Percentiles rank a stretch among this genome's conserved stretches.
Evolutionary conservation across 202 grass and related monocot species (phyloP).

Genomic region (Eragrostis tef): DNA sequence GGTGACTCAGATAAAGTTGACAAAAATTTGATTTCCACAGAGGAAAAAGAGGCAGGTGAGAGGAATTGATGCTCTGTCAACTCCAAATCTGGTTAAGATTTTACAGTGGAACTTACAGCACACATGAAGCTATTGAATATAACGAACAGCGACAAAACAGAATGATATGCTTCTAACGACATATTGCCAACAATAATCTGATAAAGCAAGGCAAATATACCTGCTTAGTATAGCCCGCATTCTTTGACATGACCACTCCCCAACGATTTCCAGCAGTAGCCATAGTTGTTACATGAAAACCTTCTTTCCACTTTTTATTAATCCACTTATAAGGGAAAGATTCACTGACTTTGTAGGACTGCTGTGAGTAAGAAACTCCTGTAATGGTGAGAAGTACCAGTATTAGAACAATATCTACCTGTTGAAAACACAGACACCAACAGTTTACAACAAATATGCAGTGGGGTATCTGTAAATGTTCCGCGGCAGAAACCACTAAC

Average conservation of each 20-base stretch:
- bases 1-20: background rate
- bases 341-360: slow-evolving; percentile 98
- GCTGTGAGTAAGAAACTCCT: slow-evolving; percentile 87
- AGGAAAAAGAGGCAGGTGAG: background rate
- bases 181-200: background rate
- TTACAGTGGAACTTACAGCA: background rate
- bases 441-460: background rate
- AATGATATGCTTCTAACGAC: background rate
- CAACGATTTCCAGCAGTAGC: slow-evolving; percentile 88
- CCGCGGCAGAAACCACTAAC: background rate
- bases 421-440: slow-evolving; percentile 17
- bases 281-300: slow-evolving; percentile 98
- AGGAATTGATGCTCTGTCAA: background rate
- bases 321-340: slow-evolving; percentile 99
- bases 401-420: background rate
- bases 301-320: slow-evolving; percentile 99
- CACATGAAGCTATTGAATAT: background rate
- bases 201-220: slow-evolving; percentile 40
- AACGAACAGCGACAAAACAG: background rate
- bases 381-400: slow-evolving; percentile 29
- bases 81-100: background rate
- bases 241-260: slow-evolving; percentile 96
- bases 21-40: background rate
- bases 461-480: background rate
- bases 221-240: slow-evolving; percentile 83